Evolutionary conservation across 2,329 filamentous ascomycete species (phyloP), one percentile per base, ranked within the genome.

Genomic region (Herpotrichia juniperi): DNA sequence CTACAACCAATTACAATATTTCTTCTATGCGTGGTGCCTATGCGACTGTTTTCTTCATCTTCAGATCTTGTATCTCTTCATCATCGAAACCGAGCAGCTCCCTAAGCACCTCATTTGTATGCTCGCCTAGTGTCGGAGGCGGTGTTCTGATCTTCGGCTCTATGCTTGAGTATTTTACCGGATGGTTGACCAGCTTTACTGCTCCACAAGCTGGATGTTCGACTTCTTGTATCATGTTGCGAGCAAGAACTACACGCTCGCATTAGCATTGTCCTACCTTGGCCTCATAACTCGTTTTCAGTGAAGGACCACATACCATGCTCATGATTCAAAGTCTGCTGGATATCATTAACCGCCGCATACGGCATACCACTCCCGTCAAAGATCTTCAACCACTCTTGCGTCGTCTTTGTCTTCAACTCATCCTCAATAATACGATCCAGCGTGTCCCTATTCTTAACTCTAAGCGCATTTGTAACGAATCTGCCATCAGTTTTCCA

Each of bases 281-380:
- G 19, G 39, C 17, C 19, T 42, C 19, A 24, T 42, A 5, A 12
- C 17, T 8, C 32, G 19, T 14, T 22, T n/a, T n/a, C 31, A 10
- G 9, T 21, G 14, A 30, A 4, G 11, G 12, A 43, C 17, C 21
- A 35, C 76, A 77, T 78, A 75, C 91, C 91, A 74, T 99, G 94
- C 56, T 87, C 83, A 69, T 96, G 92, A 58, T 89, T 87, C 45
- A 99, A 78, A 0, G 93, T 91, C 16, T 82, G 84, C 72, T 94
- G 89, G 12, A 97, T 87, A 68, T 97, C 93, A 68, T 97, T 97
- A 56, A 97, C 88, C 1, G 93, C 91, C 0, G 93, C 89, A 66
- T 94, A 97, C 0, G 93, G 94, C 87, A 97, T 87, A 2, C 94
- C 93, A 50, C 84, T 89, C n/a, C 91, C 92, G 64, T 96, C 91